These are phyloP conservation scores for Gamsiella multidivaricata DNA, from an alignment of 192 early-diverging fungal genomes.

Conservation along the genomic window DNA sequence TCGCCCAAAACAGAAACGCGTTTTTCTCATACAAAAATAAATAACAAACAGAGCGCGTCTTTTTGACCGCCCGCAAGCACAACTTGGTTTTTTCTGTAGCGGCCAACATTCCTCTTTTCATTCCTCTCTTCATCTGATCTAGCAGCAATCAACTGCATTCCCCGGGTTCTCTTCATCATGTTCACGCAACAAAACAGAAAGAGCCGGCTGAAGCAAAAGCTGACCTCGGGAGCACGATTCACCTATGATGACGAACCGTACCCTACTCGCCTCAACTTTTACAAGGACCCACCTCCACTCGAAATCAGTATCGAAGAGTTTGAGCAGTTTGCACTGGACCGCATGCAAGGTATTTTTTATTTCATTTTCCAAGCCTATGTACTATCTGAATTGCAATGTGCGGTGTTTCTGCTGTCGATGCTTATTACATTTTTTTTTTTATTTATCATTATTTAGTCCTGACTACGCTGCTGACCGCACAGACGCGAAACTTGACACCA, in stretches of 20 bases:
- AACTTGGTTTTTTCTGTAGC: no score
- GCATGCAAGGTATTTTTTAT: slow-evolving; percentile 67
- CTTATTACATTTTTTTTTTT: background rate
- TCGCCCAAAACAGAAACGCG: no score
- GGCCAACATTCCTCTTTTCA: background rate
- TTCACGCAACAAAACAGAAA: slow-evolving; percentile 37
- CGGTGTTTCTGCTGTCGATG: background rate
- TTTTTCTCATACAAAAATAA: no score
- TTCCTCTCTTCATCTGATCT: background rate
- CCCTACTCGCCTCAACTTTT: slow-evolving; percentile 73
- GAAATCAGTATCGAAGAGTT: slow-evolving; percentile 80
- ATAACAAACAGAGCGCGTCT: no score
- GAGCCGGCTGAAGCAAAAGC: slow-evolving; percentile 11
- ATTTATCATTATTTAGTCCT: slow-evolving; percentile 69
- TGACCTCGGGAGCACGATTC: slow-evolving; percentile 15
- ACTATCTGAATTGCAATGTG: no score
- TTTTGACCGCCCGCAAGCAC: no score
- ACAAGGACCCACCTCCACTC: slow-evolving; percentile 67
- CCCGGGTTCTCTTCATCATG: no score
- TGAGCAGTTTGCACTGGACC: slow-evolving; percentile 78
- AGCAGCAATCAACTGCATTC: no score
- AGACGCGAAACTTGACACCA: slow-evolving; percentile 73
- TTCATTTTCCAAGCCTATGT: background rate
- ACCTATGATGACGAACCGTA: slow-evolving; percentile 33
- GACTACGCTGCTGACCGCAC: slow-evolving; percentile 83